These are phyloP conservation scores for Aspergillus sclerotiicarbonarius DNA, from an alignment of 495 filamentous ascomycete genomes.

Conservation along the genomic window DNA sequence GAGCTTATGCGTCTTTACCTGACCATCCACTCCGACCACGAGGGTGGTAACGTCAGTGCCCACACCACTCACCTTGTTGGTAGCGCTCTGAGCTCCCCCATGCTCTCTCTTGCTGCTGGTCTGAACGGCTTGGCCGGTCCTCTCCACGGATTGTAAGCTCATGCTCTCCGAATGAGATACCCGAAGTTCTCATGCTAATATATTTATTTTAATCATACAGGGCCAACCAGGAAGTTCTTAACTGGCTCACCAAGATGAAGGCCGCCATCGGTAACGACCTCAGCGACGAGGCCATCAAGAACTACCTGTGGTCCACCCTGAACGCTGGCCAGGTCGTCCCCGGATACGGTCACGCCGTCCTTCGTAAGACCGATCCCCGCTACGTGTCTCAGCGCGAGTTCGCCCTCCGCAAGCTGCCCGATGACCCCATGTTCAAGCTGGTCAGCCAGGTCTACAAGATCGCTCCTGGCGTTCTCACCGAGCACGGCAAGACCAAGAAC, in stretches of 20 bases:
- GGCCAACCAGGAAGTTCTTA: slow-evolving; percentile 98
- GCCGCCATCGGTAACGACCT: slow-evolving; percentile 88
- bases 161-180: background rate
- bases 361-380: slow-evolving; percentile 98
- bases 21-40: slow-evolving; percentile 98
- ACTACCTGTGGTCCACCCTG: slow-evolving; percentile 97
- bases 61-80: slow-evolving; percentile 98
- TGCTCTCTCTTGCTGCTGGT: slow-evolving; percentile 93
- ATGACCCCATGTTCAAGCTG: slow-evolving; percentile 99
- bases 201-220: slow-evolving; percentile 24
- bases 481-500: slow-evolving; percentile 99
- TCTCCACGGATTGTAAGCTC: slow-evolving; percentile 79
- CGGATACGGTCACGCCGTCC: slow-evolving; percentile 97
- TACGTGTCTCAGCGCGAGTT: slow-evolving; percentile 98
- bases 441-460: slow-evolving; percentile 99
- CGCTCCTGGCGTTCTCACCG: slow-evolving; percentile 92
- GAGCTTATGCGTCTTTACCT: slow-evolving; percentile 98
- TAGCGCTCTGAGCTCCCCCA: slow-evolving; percentile 93
- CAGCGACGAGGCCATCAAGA: slow-evolving; percentile 89
- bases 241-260: slow-evolving; percentile 99
- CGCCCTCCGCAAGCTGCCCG: slow-evolving; percentile 84
- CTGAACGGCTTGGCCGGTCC: slow-evolving; percentile 96
- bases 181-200: slow-evolving; percentile 18
- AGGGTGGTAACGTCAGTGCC: slow-evolving; percentile 97
- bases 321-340: slow-evolving; percentile 94